Percentiles rank a stretch among this genome's conserved stretches.
Conservation (phyloP, 352 stramenopile species). For the Lagenidium giganteum region DNA sequence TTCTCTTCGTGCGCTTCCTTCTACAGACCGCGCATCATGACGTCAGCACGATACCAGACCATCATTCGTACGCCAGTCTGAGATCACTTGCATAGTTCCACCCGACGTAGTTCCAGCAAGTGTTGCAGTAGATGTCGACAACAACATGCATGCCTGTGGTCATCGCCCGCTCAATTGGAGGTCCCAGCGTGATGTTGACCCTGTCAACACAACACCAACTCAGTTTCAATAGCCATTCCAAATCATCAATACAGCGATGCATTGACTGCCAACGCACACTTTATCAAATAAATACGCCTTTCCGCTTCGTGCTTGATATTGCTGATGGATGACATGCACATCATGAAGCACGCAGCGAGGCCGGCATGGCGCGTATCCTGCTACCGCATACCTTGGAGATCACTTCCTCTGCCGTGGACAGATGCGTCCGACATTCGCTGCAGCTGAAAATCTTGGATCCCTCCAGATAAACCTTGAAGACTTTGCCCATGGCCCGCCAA, state of each 20-base stretch:
- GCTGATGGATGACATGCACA: too few relatives aligned
- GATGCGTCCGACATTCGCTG: constrained; percentile 87
- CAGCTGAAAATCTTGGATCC: constrained; percentile 89
- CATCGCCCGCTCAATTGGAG: constrained; percentile 87
- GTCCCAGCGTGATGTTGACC: constrained; percentile 87
- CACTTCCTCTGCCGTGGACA: constrained; percentile 91
- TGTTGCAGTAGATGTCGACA: constrained; percentile 92
- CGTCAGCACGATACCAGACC: background rate
- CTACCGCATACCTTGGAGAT: constrained; percentile 86
- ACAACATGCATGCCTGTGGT: constrained; percentile 94
- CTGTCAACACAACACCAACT: constrained; percentile 17
- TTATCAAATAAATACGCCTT: constrained; percentile 93
- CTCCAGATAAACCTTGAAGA: constrained; percentile 90
- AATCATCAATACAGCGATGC: background rate
- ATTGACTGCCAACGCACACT: constrained; percentile 33
- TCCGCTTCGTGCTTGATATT: constrained; percentile 77
- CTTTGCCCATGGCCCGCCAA: constrained; percentile 64
- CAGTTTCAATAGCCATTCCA: background rate
- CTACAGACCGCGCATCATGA: constrained; percentile 17
- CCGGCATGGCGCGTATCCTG: background rate
- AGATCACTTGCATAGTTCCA: constrained; percentile 89
- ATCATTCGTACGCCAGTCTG: background rate
- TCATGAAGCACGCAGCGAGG: background rate
- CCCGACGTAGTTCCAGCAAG: constrained; percentile 86
- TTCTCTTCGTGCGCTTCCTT: constrained; percentile 89